These are phyloP conservation scores for Zygoascus ofunaensis DNA, from an alignment of 805 yeast species.

Conservation along the genomic window DNA sequence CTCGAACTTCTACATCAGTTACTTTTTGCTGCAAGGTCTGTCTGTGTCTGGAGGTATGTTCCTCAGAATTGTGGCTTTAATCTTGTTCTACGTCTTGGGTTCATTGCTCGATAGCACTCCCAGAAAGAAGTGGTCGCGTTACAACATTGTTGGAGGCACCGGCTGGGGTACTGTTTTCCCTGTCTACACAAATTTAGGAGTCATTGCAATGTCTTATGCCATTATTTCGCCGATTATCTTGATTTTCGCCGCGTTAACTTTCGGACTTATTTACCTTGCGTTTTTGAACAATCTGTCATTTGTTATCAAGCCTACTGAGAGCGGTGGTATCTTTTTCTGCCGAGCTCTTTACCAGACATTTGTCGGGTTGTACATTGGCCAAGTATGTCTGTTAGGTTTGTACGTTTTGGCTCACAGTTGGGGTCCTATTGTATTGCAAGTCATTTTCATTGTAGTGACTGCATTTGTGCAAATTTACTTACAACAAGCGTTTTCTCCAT, in stretches of 20 bases:
- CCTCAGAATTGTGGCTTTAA: constrained; percentile 64
- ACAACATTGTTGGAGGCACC: constrained; percentile 52
- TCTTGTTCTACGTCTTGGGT: constrained; percentile 64
- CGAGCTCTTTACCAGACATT: constrained; percentile 82
- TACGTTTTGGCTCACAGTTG: constrained; percentile 88
- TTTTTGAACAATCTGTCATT: constrained; percentile 71
- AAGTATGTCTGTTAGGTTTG: constrained; percentile 75
- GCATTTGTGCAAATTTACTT: constrained; percentile 59
- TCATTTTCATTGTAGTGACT: constrained; percentile 54
- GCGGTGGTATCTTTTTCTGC: constrained; percentile 78
- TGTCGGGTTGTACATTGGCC: constrained; percentile 81
- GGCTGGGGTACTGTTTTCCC: constrained; percentile 83
- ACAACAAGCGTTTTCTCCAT: constrained; percentile 53
- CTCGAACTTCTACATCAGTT: constrained; percentile 80
- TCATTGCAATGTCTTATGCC: constrained; percentile 66
- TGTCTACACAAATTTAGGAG: constrained; percentile 59
- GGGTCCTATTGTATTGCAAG: constrained; percentile 83
- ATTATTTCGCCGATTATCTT: constrained; percentile 81
- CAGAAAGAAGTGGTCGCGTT: constrained; percentile 81
- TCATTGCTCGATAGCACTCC: constrained; percentile 75
- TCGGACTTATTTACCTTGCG: constrained; percentile 64
- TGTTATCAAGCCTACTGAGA: constrained; percentile 58
- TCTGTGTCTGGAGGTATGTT: constrained; percentile 67
- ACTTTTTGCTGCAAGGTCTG: constrained; percentile 74
- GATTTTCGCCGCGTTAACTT: constrained; percentile 62